Evolutionary conservation across 257 asterid genomes (phyloP), one percentile per base, ranked within the genome.

Genomic region (Solanum lignicaule): DNA sequence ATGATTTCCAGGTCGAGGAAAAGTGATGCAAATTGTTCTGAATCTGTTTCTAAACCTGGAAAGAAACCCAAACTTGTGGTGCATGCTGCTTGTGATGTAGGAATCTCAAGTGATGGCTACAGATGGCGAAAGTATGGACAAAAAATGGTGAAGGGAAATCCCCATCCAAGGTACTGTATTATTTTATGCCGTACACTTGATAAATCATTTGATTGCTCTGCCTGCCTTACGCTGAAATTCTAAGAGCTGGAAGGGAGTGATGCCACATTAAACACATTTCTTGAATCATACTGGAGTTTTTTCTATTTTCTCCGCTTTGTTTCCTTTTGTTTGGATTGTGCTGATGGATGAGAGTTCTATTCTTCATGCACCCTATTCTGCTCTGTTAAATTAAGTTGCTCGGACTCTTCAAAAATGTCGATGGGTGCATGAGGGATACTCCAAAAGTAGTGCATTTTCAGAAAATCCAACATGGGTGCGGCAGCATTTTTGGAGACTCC

Each of bases 91-190:
- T 95, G 94, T 89, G 98, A 95, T 83, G 94, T 92, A 87, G 99
- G 96, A 86, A 93, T 95, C 87, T 94, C 99, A 84, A 98, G 97
- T 87, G 99, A 96, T 93, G 98, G 99, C 83, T 93, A 92, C 91
- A 94, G 98, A 89, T 96, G 99, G 99, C 98, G 99, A 87, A 96
- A 96, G 93, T 96, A 96, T 85, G 98, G 99, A 39, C 99, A 96
- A 91, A 95, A 96, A 91, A 95, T 94, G 98, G 99, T 96, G 83
- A 96, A 95, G 91, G 99, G 99, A 87, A 95, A 96, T 91, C 98
- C 98, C 87, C 96, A 96, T 91, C 98, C 98, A 62, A 96, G 99
- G 98, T 96, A 86, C 84, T 69, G 83, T 87, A 48, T 86, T 74
- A 38, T 48, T 75, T 89, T 72, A 32, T 75, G 83, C 74, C 65